A percentile compares a stretch with the other conserved stretches of the same genome.
Conservation (phyloP, 768 basidiomycete genomes). For the Collybia nuda region DNA sequence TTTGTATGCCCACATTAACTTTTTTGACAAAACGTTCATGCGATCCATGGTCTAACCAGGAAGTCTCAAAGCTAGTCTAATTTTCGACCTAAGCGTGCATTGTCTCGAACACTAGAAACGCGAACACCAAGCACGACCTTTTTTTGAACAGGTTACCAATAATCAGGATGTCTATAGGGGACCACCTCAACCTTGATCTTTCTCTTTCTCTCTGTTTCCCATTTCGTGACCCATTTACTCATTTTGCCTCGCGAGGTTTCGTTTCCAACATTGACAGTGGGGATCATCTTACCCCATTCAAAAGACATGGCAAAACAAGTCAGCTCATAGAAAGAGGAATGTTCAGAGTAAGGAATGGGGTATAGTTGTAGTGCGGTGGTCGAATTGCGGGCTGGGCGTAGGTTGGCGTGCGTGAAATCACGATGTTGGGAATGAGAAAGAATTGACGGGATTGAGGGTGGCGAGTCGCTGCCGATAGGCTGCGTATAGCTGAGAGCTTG, state of each 20-base stretch:
- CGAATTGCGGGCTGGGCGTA: constrained; percentile 71
- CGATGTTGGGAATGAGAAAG: constrained; percentile 65
- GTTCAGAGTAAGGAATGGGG: constrained; percentile 92
- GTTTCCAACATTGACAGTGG: constrained; percentile 89
- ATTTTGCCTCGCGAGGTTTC: constrained; percentile 79
- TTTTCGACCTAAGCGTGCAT: not conserved
- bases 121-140: no score
- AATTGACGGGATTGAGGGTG: constrained; percentile 66
- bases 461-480: constrained; percentile 59
- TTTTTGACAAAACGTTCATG: constrained; percentile 28
- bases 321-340: constrained; percentile 93
- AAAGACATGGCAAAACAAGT: constrained; percentile 93
- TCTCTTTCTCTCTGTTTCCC: constrained; percentile 81
- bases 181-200: constrained; percentile 35
- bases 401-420: constrained; percentile 67
- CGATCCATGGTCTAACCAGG: constrained; percentile 3
- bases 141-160: constrained; percentile 40
- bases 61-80: constrained; percentile 1
- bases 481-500: constrained; percentile 56
- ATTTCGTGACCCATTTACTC: constrained; percentile 84
- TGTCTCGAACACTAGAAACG: no score
- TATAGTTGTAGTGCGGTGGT: constrained; percentile 69
- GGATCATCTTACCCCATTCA: constrained; percentile 86
- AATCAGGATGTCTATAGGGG: constrained; percentile 43
- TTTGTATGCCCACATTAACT: constrained; percentile 37